Conservation (phyloP, 805 yeast species). For the Zygotorulaspora danielsina region DNA sequence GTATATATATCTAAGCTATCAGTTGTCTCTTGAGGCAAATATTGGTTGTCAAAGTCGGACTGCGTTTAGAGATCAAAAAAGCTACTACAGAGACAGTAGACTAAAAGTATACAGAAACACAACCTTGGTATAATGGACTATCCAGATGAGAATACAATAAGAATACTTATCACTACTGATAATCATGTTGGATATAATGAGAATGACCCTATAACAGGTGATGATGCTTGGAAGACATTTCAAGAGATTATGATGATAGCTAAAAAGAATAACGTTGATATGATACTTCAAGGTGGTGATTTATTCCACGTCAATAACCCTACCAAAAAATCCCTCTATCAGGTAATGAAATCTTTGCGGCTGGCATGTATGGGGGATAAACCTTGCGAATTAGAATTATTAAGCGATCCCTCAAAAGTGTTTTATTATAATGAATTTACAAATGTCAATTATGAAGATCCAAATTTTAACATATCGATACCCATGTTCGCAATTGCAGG, state of each 20-base stretch:
- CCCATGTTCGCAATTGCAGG: slow-evolving; percentile 94
- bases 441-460: slow-evolving; percentile 83
- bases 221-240: slow-evolving; percentile 84
- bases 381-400: slow-evolving; percentile 78
- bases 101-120: background rate
- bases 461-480: slow-evolving; percentile 78
- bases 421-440: slow-evolving; percentile 58
- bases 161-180: slow-evolving; percentile 83
- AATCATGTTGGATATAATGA: slow-evolving; percentile 95
- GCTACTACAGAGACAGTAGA: background rate
- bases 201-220: slow-evolving; percentile 82
- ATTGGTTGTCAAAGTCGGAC: background rate
- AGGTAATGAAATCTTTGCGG: slow-evolving; percentile 70
- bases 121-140: slow-evolving; percentile 18
- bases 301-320: slow-evolving; percentile 90
- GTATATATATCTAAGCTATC: background rate
- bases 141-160: slow-evolving; percentile 53
- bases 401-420: slow-evolving; percentile 70
- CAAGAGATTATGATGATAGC: slow-evolving; percentile 78
- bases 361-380: slow-evolving; percentile 74
- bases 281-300: slow-evolving; percentile 91
- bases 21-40: background rate
- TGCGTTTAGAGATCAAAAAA: slow-evolving; percentile 1
- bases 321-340: slow-evolving; percentile 75
- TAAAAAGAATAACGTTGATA: slow-evolving; percentile 66